phyloP scores from a whole-genome alignment of 192 early-diverging fungal genomes.

The Coemansia sp. region DNA sequence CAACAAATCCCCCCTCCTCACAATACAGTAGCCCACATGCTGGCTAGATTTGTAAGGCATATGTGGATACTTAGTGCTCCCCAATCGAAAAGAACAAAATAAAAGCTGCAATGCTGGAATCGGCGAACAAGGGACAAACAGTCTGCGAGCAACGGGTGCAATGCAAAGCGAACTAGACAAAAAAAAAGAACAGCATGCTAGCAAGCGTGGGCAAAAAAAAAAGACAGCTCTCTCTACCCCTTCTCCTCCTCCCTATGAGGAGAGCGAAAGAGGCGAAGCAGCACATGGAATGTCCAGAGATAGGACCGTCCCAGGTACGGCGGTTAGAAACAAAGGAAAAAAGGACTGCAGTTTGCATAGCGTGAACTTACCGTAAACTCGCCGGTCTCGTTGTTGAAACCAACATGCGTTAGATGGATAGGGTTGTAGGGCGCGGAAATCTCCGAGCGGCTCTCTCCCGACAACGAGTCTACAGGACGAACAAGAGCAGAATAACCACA shows the following conservation, averaged over 20 bases:
- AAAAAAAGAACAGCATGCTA: neutral
- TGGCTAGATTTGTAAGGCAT: neutral
- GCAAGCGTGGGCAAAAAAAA: neutral
- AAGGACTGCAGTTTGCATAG: neutral
- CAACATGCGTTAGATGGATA: conserved; percentile 96
- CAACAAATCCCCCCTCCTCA: neutral
- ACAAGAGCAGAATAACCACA: conserved; percentile 8
- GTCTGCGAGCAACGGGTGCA: neutral
- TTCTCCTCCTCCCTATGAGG: neutral
- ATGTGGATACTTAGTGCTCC: neutral
- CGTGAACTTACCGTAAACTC: conserved; percentile 78
- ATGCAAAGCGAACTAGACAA: neutral
- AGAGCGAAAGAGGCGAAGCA: neutral
- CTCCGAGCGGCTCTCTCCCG: conserved; percentile 76
- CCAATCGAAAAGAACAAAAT: neutral
- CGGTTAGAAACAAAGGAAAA: neutral
- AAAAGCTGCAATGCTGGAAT: neutral
- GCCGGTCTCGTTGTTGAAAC: conserved; percentile 94
- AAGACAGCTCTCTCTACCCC: neutral
- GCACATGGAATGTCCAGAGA: neutral
- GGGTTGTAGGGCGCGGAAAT: conserved; percentile 96
- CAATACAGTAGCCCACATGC: neutral
- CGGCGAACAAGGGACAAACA: neutral
- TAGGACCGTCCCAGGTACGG: neutral
- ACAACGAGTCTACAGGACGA: conserved; percentile 52